Conservation (phyloP, 176 grass and related monocot genomes). For the Otatea glauca region DNA sequence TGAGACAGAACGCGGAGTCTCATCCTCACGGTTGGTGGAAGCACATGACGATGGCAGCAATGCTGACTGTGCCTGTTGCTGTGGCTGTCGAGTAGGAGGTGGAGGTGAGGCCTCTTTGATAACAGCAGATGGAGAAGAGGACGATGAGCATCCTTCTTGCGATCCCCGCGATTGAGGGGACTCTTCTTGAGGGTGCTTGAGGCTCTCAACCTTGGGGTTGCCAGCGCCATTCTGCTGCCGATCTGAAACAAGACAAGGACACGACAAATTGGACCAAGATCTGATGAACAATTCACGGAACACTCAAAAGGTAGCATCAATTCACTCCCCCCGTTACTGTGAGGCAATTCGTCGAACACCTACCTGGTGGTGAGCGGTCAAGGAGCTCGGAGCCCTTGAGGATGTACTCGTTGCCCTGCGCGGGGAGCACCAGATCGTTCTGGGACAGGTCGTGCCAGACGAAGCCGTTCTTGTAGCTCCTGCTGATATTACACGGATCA, state of each 20-base stretch:
- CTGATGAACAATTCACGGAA: background rate
- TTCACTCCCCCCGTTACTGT: background rate
- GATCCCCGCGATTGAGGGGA: slow-evolving; percentile 55
- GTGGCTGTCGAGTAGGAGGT: slow-evolving; percentile 25
- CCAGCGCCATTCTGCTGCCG: slow-evolving; percentile 44
- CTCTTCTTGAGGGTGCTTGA: slow-evolving; percentile 52
- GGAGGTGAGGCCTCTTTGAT: slow-evolving; percentile 49
- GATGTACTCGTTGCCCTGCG: slow-evolving; percentile 81
- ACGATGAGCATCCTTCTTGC: slow-evolving; percentile 50
- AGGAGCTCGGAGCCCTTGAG: slow-evolving; percentile 85
- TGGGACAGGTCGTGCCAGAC: slow-evolving; percentile 91
- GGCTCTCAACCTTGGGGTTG: slow-evolving; percentile 46
- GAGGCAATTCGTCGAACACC: slow-evolving; percentile 18
- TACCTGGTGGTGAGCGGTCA: slow-evolving; percentile 58
- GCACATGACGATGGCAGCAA: slow-evolving; percentile 31
- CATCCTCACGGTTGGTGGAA: slow-evolving; percentile 54
- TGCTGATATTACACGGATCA: slow-evolving; percentile 44
- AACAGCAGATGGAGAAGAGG: slow-evolving; percentile 45
- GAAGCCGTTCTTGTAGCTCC: slow-evolving; percentile 94
- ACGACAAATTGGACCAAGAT: slow-evolving; percentile 43
- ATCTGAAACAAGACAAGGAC: slow-evolving; percentile 34
- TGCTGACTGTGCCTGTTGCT: slow-evolving; percentile 26
- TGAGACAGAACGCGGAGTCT: slow-evolving; percentile 50
- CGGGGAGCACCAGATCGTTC: slow-evolving; percentile 68
- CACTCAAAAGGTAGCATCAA: background rate